Conservation (phyloP, 768 basidiomycete species). For the Tricholoma furcatifolium region DNA sequence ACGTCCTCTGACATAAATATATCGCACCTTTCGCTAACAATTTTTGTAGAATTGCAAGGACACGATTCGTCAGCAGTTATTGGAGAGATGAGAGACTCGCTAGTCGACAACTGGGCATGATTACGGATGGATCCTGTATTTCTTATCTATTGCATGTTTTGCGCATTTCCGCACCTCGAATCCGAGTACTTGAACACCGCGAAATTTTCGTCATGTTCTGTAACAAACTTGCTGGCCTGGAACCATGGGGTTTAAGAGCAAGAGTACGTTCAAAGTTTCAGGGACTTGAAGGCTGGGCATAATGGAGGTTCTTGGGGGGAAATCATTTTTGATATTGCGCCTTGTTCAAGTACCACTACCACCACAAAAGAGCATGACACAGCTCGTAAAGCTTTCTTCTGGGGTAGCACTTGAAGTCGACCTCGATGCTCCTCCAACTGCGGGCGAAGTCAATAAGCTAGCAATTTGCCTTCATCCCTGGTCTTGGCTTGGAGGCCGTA, state of each 20-base stretch:
- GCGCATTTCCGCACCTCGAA: no score
- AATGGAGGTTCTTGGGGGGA: no score
- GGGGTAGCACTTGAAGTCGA: constrained; percentile 39
- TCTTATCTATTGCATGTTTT: not conserved
- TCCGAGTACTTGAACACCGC: no score
- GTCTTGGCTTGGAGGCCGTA: constrained; percentile 80
- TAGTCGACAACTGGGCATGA: constrained; percentile 93
- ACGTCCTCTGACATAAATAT: constrained; percentile 32
- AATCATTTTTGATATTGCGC: no score
- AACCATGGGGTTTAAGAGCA: no score
- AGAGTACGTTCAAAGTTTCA: no score
- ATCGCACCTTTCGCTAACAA: constrained; percentile 4
- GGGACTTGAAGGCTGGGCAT: no score
- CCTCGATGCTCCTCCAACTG: constrained; percentile 25
- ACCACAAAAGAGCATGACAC: constrained; percentile 4
- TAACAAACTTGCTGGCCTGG: no score
- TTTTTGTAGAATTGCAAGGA: constrained; percentile 72
- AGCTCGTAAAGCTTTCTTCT: constrained; percentile 19
- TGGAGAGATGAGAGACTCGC: constrained; percentile 87
- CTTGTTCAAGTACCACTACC: not conserved
- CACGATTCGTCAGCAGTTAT: constrained; percentile 81
- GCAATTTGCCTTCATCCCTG: constrained; percentile 82
- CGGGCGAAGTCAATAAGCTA: constrained; percentile 32
- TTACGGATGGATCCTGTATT: not conserved
- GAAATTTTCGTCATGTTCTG: no score